These are phyloP conservation scores for Pisolithus orientalis DNA, from an alignment of 768 basidiomycete species.

Conservation along the genomic window DNA sequence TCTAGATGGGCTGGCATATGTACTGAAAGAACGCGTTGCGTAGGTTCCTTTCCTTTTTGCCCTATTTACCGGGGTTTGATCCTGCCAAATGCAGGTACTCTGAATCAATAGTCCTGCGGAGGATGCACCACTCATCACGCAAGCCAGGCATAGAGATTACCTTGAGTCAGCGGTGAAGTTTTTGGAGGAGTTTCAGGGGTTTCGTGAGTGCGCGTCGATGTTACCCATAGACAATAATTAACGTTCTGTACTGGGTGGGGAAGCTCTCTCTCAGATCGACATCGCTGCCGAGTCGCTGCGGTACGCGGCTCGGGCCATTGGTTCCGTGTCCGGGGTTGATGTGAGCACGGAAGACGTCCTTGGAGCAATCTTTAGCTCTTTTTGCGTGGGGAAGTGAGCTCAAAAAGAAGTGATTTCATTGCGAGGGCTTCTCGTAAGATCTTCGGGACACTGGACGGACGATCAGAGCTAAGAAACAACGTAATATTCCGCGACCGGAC, in stretches of 20 bases:
- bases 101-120: slow-evolving; percentile 15
- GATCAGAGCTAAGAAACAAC: too few relatives aligned
- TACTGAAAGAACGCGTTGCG: slow-evolving; percentile 32
- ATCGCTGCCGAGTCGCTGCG: slow-evolving; percentile 83
- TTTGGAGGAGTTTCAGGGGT: slow-evolving; percentile 25
- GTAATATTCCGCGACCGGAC: too few relatives aligned
- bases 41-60: slow-evolving; percentile 2
- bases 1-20: slow-evolving; percentile 47
- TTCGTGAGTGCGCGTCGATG: slow-evolving; percentile 14
- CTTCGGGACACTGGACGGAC: too few relatives aligned
- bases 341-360: slow-evolving; percentile 82
- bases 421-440: too few relatives aligned
- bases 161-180: slow-evolving; percentile 53
- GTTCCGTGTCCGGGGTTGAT: slow-evolving; percentile 64
- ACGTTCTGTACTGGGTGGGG: not conserved
- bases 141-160: slow-evolving; percentile 73
- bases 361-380: slow-evolving; percentile 76
- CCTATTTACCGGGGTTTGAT: not conserved
- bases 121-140: slow-evolving; percentile 60
- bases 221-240: not conserved
- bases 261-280: slow-evolving; percentile 67
- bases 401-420: not conserved
- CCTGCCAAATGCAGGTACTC: slow-evolving; percentile 9
- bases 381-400: slow-evolving; percentile 80
- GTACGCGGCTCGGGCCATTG: slow-evolving; percentile 80